Base-by-base conservation (phyloP, 1,284 basidiomycete genomes). In the Irpex sp. region DNA sequence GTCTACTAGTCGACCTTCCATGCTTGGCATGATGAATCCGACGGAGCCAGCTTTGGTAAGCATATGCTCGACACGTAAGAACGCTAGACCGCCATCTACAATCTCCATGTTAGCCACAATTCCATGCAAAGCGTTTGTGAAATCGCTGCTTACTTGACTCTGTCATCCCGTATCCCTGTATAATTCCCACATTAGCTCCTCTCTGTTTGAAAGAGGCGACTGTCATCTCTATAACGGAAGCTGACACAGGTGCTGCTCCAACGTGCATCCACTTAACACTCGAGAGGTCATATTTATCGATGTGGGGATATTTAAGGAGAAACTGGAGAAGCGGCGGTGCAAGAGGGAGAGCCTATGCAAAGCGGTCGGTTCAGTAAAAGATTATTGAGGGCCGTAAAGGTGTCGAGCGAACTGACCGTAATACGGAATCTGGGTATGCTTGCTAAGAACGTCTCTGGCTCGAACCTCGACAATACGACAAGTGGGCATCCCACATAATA, bases 401-500 rank as follows among this genome's bases (percentile, higher is more conserved):
- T 6, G 31, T 33, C 31, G 31, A 33, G 31, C 31, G 31, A 76
- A 0, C 82, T 71, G 46, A 76, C 61, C 0, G 89, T 90, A 60
- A 88, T 81, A 60, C 79, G 83, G 77, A 91, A 92, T 66, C 81
- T 79, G 66, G 87, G 80, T 49, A 93, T 81, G 58, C 83, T 80
- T 35, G 79, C 77, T 70, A 90, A 89, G 68, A 93, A 94, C 35
- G 80, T 75, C 7, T 80, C 78, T 3, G 93, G 86, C 63, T 94
- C 88, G 72, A 94, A 96, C 11, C 83, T 83, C 0, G 86, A 79
- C 69, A 91, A 81, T 57, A 97, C 74, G 47, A 93, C 82, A 2
- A 89, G 78, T 0, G 90, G 83, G 0, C 83, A 74, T 0, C 89
- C 89, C 2, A 75, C 70, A 4, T 79, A 76, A 60, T 93, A 73